Percentiles rank a stretch among this genome's conserved stretches.
phyloP scores from a whole-genome alignment of 139 green algal species.

The Picochlorum sp. region DNA sequence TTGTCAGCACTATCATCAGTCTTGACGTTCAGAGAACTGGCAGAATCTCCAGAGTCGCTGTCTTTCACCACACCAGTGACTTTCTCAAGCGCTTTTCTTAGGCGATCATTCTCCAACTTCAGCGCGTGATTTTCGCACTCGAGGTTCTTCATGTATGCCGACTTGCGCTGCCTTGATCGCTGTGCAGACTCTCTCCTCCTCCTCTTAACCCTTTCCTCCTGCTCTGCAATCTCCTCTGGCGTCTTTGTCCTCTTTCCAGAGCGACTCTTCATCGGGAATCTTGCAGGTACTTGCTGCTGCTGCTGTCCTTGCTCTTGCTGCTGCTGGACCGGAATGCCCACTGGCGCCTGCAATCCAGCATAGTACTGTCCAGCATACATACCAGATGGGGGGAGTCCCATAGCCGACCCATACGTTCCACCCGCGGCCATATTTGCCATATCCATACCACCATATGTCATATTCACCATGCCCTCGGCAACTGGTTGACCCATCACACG shows the following conservation, averaged over 20 bases:
- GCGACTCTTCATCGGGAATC: not conserved
- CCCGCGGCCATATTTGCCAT: too few relatives aligned
- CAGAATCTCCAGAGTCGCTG: not conserved
- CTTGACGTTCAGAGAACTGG: not conserved
- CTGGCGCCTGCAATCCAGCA: too few relatives aligned
- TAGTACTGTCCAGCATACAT: too few relatives aligned
- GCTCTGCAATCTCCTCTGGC: constrained; percentile 15
- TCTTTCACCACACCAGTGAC: not conserved
- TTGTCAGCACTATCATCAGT: too few relatives aligned
- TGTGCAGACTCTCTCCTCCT: constrained; percentile 24
- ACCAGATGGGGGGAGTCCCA: too few relatives aligned
- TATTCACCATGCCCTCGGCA: not conserved
- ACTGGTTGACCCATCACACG: not conserved
- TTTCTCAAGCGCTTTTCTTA: constrained; percentile 6
- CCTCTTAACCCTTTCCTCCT: constrained; percentile 21
- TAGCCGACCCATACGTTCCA: too few relatives aligned
- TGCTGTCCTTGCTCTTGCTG: too few relatives aligned
- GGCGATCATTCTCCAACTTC: constrained; percentile 10
- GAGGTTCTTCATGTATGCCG: constrained; percentile 15
- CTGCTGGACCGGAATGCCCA: not conserved
- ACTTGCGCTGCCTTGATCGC: constrained; percentile 13
- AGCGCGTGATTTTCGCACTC: constrained; percentile 21
- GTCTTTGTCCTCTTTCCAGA: not conserved
- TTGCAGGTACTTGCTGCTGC: too few relatives aligned
- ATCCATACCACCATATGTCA: too few relatives aligned